Conservation (phyloP, 805 yeast species). For the Wickerhamiella bombiphila region DNA sequence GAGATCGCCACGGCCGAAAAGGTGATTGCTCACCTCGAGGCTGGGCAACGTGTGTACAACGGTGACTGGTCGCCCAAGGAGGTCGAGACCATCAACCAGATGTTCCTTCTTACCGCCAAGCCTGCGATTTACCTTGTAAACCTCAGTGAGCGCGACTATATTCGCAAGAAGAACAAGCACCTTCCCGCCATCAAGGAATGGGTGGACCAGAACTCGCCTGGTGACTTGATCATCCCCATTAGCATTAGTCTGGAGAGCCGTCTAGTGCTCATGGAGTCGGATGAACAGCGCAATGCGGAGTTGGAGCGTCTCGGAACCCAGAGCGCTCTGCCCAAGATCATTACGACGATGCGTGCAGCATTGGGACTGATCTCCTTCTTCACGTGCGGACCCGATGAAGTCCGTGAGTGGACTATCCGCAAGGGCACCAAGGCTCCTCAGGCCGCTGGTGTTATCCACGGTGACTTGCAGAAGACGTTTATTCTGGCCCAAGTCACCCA, state of each 20-base stretch:
- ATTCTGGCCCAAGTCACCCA: constrained; percentile 88
- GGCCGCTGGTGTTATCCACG: constrained; percentile 97
- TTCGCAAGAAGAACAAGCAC: constrained; percentile 79
- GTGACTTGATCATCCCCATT: constrained; percentile 82
- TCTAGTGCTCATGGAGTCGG: constrained; percentile 73
- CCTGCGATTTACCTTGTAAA: constrained; percentile 88
- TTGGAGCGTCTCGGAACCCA: constrained; percentile 56
- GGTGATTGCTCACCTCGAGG: constrained; percentile 64
- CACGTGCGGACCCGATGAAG: constrained; percentile 93
- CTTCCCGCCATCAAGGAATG: constrained; percentile 71
- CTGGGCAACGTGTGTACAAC: constrained; percentile 78
- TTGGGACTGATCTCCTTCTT: constrained; percentile 82
- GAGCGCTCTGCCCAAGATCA: constrained; percentile 76
- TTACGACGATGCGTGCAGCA: constrained; percentile 73
- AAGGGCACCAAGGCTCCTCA: constrained; percentile 89
- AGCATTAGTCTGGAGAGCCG: constrained; percentile 87
- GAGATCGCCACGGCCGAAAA: constrained; percentile 60
- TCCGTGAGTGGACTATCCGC: constrained; percentile 96
- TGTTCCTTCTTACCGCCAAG: constrained; percentile 85
- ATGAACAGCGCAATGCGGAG: constrained; percentile 66
- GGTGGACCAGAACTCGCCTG: constrained; percentile 80
- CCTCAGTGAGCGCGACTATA: constrained; percentile 75
- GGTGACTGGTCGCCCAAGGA: constrained; percentile 80
- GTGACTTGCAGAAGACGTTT: constrained; percentile 88
- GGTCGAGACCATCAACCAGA: constrained; percentile 75